A percentile compares a stretch with the other conserved stretches of the same genome.
Evolutionary conservation across 192 early-diverging fungal species (phyloP).

Genomic region (Entomortierella chlamydospora): DNA sequence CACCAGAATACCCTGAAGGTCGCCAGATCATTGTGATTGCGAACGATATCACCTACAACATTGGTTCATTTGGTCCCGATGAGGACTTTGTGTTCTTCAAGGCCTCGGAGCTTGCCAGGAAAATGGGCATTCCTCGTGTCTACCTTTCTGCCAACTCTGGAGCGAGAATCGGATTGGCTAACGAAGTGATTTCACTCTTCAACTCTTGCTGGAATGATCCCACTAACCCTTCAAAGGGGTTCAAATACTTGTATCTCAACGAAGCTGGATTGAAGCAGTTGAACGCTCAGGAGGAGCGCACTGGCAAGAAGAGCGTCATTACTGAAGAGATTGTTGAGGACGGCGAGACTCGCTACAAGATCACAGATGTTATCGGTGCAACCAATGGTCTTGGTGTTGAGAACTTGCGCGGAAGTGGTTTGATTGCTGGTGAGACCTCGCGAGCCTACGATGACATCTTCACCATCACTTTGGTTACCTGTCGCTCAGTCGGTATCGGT

Average conservation of each 20-base stretch:
- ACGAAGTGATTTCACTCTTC: constrained; percentile 90
- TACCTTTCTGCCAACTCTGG: constrained; percentile 99
- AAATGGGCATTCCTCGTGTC: constrained; percentile 88
- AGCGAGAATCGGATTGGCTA: constrained; percentile 96
- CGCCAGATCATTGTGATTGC: constrained; percentile 93
- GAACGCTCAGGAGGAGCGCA: constrained; percentile 65
- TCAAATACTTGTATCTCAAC: constrained; percentile 93
- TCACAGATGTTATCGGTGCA: constrained; percentile 89
- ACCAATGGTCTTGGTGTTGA: constrained; percentile 95
- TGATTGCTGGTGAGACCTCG: constrained; percentile 98
- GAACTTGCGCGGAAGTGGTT: constrained; percentile 94
- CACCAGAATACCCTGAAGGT: constrained; percentile 93
- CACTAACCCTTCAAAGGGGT: constrained; percentile 84
- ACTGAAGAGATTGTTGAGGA: constrained; percentile 77
- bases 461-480: constrained; percentile 95
- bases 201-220: constrained; percentile 88
- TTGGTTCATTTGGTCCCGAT: constrained; percentile 94
- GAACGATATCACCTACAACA: constrained; percentile 98
- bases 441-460: constrained; percentile 98
- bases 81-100: constrained; percentile 95
- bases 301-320: constrained; percentile 74
- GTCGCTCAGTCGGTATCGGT: constrained; percentile 98
- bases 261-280: constrained; percentile 75
- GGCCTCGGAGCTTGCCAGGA: constrained; percentile 90
- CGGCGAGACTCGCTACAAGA: constrained; percentile 82